Base-by-base conservation (phyloP, 306 rosid species). In the Corylus americana region DNA sequence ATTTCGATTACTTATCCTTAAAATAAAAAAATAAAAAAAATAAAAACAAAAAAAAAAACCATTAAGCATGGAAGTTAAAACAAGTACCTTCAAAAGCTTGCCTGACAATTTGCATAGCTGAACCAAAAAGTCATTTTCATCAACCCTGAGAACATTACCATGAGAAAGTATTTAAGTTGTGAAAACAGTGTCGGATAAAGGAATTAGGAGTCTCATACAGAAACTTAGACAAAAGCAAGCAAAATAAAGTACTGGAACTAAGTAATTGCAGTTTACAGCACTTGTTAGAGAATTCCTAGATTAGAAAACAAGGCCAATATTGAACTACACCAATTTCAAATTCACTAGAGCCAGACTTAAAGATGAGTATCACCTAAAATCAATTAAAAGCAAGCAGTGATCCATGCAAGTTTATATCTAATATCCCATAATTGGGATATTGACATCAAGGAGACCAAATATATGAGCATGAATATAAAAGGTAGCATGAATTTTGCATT, bases 111-210 rank as follows among this genome's bases (percentile, higher is more conserved):
- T 91, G 88, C 97, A 92, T 29, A 95, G 92, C 89, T 90, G 95
- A 87, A 90, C 83, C 62, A 95, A 83, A 80, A 95, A 95, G 84
- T 95, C 98, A 72, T 89, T 84, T 1, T 92, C 98, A 82, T 92
- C 98, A 44, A 39, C 87, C 98, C 98, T 92, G 86, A 68, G 31
- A 82, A 78, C 47, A 71, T 83, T 35, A 61, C 64, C 55, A 7
- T 79, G 22, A 72, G n/a, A 78, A 51, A 54, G 57, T 73, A 9
- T 29, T 11, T 37, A 62, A 59, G 3, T 64, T 62, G 44, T 11
- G 64, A 8, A 42, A 5, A 67, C 72, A 39, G 13, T 9, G 27
- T 67, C 7, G 14, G 22, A 9, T 18, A 18, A 42, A 67, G 51
- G 71, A 68, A 42, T 31, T 18, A 18, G 6, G 7, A 68, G 14